phyloP scores from a whole-genome alignment of 2,329 filamentous ascomycete genomes.

The Cladorrhinum sp. region DNA sequence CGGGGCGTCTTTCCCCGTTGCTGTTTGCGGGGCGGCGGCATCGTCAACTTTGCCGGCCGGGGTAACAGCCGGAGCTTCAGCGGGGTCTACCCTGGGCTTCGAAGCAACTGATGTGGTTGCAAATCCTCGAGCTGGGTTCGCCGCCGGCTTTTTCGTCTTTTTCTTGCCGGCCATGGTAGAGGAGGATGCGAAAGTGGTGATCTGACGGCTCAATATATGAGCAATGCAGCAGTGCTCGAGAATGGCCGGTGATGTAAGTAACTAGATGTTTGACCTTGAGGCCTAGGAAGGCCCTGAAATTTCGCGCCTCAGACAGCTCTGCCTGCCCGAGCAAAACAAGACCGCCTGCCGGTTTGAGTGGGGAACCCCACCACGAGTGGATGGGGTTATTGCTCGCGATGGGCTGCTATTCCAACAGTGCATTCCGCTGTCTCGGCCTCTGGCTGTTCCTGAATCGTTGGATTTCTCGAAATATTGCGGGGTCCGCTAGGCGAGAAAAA shows the following conservation, averaged over 20 bases:
- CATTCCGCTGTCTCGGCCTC: neutral
- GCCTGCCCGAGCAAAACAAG: slow-evolving; percentile 16
- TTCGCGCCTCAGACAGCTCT: slow-evolving; percentile 13
- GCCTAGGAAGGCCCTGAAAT: slow-evolving; percentile 18
- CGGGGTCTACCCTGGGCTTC: slow-evolving; percentile 65
- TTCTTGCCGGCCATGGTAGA: slow-evolving; percentile 65
- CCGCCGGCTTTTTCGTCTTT: slow-evolving; percentile 88
- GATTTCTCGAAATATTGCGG: neutral
- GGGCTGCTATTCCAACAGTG: slow-evolving; percentile 13
- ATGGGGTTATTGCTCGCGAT: neutral
- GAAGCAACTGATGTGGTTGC: slow-evolving; percentile 90
- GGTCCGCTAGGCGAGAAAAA: too few relatives aligned
- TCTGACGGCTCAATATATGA: neutral
- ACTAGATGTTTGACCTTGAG: slow-evolving; percentile 12
- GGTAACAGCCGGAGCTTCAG: slow-evolving; percentile 36
- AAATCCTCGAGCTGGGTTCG: slow-evolving; percentile 88
- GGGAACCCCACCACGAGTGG: slow-evolving; percentile 13
- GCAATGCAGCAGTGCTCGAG: slow-evolving; percentile 1
- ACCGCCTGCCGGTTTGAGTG: slow-evolving; percentile 28
- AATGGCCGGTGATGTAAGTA: slow-evolving; percentile 6
- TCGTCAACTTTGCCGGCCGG: slow-evolving; percentile 23
- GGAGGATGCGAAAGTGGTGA: neutral
- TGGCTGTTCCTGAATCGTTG: neutral
- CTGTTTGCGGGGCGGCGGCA: slow-evolving; percentile 21
- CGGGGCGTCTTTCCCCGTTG: slow-evolving; percentile 24